A percentile compares a stretch with the other conserved stretches of the same genome.
Evolutionary conservation across 148 eudicot species (phyloP).

Genomic region (Heliamphora exappendiculata): DNA sequence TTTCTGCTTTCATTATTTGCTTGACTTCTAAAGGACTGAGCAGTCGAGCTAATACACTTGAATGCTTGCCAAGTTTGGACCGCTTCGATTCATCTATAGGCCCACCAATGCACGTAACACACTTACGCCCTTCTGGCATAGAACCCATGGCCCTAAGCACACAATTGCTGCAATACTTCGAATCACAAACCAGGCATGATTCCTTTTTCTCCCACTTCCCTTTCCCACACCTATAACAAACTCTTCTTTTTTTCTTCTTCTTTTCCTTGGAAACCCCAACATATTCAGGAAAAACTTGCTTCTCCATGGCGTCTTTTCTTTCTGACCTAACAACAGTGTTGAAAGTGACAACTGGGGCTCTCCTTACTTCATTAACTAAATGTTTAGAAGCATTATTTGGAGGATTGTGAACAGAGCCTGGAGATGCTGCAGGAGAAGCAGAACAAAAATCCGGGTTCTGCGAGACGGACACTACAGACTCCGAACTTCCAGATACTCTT

Average conservation of each 20-base stretch:
- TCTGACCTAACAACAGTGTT: conserved; percentile 55
- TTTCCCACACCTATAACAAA: conserved; percentile 79
- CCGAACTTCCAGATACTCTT: conserved; percentile 67
- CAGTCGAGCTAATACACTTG: conserved; percentile 68
- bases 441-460: conserved; percentile 66
- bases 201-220: conserved; percentile 96
- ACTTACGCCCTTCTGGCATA: conserved; percentile 98
- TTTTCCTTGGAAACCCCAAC: conserved; percentile 59
- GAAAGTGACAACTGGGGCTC: conserved; percentile 75
- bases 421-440: conserved; percentile 63
- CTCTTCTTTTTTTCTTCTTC: conserved; percentile 43
- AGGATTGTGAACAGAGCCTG: conserved; percentile 42
- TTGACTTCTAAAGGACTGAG: conserved; percentile 88
- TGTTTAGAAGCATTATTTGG: conserved; percentile 15
- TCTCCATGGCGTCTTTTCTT: conserved; percentile 40
- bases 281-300: conserved; percentile 49
- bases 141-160: conserved; percentile 98
- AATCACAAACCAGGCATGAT: conserved; percentile 75
- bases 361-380: conserved; percentile 42
- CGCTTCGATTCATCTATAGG: conserved; percentile 84
- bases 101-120: conserved; percentile 89
- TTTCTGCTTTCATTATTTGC: conserved; percentile 93
- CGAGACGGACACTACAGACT: conserved; percentile 79
- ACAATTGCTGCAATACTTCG: conserved; percentile 80
- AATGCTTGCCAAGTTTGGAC: conserved; percentile 64